Evolutionary conservation across 345 rosid species (phyloP), one percentile per base, ranked within the genome.

Genomic region (Populus simonii): DNA sequence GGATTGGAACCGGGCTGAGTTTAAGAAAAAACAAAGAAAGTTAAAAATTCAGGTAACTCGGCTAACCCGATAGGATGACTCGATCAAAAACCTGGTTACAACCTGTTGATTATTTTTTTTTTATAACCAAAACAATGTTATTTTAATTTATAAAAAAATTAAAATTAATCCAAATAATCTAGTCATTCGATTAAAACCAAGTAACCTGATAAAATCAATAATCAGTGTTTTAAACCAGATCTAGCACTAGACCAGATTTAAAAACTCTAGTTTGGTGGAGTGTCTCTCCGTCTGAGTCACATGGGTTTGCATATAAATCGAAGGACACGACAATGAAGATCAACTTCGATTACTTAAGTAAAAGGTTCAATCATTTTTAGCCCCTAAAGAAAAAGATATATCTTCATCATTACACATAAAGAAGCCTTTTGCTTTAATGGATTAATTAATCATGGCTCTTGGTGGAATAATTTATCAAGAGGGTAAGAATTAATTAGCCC

Each of bases 131-230:
- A 33, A 0, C 0, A 0, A 33, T 33, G 5, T 4, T 33, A 4
- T 4, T 33, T 33, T 4, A 0, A 0, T 4, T 0, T 33, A 33
- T 33, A 33, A 33, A 33, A 33, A 4, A 33, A 4, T 0, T 33
- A 33, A 0, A 4, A 0, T 33, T 33, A 4, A 33, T 33, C 0
- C 3, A 2, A 0, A 31, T 31, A 31, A 31, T 2, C 0, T 4
- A 0, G 0, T 4, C 0, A 33, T 4, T 6, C 0, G 0, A 4
- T 4, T 0, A 4, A 3, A 31, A 3, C 3, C 0, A 0, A 3
- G 0, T 31, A 31, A 31, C 2, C 3, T 31, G 0, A 3, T 31
- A 31, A 33, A 33, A 33, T 33, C 5, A 33, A 33, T 33, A 33
- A 33, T 6, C 6, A 4, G 5, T 6, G 0, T 4, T 33, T 33